Base-by-base conservation (phyloP, 2,329 filamentous ascomycete species). In the Periglandula ipomoeae region DNA sequence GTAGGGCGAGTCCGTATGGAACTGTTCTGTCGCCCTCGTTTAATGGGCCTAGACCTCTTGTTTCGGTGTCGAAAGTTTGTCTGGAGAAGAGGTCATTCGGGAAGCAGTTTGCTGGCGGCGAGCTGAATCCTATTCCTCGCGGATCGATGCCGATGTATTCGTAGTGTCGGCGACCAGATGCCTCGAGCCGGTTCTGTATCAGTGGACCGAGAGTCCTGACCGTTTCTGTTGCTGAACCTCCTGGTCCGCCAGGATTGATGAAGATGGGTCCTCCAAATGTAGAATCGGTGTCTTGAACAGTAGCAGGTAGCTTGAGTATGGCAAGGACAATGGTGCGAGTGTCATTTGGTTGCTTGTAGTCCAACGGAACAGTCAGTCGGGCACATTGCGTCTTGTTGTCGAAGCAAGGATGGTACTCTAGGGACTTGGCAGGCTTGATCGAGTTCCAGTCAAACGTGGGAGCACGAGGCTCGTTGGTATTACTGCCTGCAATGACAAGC, bases 131-230 rank as follows among this genome's bases (percentile, higher is more conserved):
- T 5, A 70, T 58, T 5, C 67, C 67, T 17, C 69, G 58, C n/a
- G 68, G 68, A 52, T 72, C 69, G 42, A 70, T 69, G 9, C 61
- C 55, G n/a, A 70, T 56, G 46, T 68, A 53, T 46, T 72, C 68
- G 49, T 66, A 67, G 46, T 62, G 56, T 27, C 59, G 57, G 27
- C 47, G 46, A 24, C 42, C 42, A 9, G 46, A 43, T 15, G 56
- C 50, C 46, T 65, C 63, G 10, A 67, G 44, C 4, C 64, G 51
- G 2, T 52, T 56, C 44, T 63, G 62, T 7, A 66, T 23, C 2
- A 53, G 11, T 15, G 52, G 45, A 5, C 65, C 64, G 3, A 22
- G n/a, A 1, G 5, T n/a, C 13, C 59, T 51, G 13, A 61, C 27
- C 8, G 56, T 46, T 0, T 24, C n/a, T 2, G 67, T 59, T 3